phyloP scores from a whole-genome alignment of 805 yeast genomes.

The Maudiozyma bulderi region DNA sequence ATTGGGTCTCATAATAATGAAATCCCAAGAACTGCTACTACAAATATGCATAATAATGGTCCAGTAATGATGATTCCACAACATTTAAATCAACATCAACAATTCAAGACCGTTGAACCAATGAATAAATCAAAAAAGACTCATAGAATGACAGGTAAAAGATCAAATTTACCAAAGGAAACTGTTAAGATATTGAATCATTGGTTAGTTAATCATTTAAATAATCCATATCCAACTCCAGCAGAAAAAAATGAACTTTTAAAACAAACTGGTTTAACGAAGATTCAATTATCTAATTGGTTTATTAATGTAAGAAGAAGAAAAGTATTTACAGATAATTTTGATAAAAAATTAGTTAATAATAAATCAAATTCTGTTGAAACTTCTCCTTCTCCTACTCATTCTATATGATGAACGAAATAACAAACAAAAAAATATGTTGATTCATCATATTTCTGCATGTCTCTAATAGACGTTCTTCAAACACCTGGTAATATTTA shows the following conservation, averaged over 20 bases:
- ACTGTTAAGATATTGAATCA: conserved; percentile 61
- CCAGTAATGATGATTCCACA: background rate
- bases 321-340: conserved; percentile 38
- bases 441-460: background rate
- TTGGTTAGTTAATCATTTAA: conserved; percentile 67
- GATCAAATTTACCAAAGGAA: conserved; percentile 71
- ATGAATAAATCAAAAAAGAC: background rate
- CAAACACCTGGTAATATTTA: no score
- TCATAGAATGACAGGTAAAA: conserved; percentile 25
- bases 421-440: background rate
- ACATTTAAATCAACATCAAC: background rate
- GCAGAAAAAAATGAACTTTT: conserved; percentile 63
- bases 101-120: background rate
- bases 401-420: background rate
- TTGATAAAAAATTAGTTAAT: conserved; percentile 6
- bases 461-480: background rate
- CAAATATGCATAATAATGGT: background rate
- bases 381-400: background rate
- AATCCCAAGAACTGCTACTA: background rate
- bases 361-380: background rate
- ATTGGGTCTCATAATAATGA: background rate
- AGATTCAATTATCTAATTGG: conserved; percentile 80
- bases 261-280: conserved; percentile 64
- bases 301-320: conserved; percentile 80
- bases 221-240: conserved; percentile 78